These are phyloP conservation scores for Wickerhamomyces sp. DNA, from an alignment of 1,139 yeast species.

Conservation along the genomic window DNA sequence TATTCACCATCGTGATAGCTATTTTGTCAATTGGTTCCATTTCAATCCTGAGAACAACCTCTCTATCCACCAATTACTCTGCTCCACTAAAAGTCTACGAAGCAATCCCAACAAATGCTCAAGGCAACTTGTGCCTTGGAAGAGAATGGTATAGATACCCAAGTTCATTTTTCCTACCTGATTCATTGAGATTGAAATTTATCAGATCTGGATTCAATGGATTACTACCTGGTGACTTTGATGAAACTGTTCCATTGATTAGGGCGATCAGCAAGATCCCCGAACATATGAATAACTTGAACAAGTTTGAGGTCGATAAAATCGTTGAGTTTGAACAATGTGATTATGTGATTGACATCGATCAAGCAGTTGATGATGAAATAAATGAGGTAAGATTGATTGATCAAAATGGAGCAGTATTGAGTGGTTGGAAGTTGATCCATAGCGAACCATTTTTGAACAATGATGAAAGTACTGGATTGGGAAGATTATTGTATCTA, in stretches of 20 bases:
- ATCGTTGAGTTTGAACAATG: slow-evolving; percentile 42
- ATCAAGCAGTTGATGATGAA: slow-evolving; percentile 30
- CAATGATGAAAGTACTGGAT: slow-evolving; percentile 41
- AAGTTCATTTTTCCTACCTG: slow-evolving; percentile 73
- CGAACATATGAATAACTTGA: slow-evolving; percentile 66
- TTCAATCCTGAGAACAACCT: slow-evolving; percentile 34
- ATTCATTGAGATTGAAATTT: slow-evolving; percentile 55
- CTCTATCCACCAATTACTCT: slow-evolving; percentile 52
- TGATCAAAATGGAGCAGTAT: slow-evolving; percentile 5
- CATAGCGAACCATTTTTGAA: slow-evolving; percentile 42
- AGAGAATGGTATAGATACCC: slow-evolving; percentile 96
- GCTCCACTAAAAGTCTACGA: slow-evolving; percentile 51
- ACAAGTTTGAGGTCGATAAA: slow-evolving; percentile 52
- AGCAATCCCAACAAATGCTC: slow-evolving; percentile 23
- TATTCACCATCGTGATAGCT: background rate
- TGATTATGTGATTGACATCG: slow-evolving; percentile 56
- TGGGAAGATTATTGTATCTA: slow-evolving; percentile 43
- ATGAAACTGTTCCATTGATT: slow-evolving; percentile 15
- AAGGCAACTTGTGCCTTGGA: slow-evolving; percentile 71
- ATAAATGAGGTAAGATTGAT: slow-evolving; percentile 29
- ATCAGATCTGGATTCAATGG: slow-evolving; percentile 81
- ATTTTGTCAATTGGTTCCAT: slow-evolving; percentile 9
- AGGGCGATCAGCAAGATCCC: slow-evolving; percentile 42
- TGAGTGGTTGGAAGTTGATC: slow-evolving; percentile 38
- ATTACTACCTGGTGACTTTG: slow-evolving; percentile 81